Evolutionary conservation across 192 early-diverging fungal genomes (phyloP), one percentile per base, ranked within the genome.

Genomic region (Coemansia sp.): DNA sequence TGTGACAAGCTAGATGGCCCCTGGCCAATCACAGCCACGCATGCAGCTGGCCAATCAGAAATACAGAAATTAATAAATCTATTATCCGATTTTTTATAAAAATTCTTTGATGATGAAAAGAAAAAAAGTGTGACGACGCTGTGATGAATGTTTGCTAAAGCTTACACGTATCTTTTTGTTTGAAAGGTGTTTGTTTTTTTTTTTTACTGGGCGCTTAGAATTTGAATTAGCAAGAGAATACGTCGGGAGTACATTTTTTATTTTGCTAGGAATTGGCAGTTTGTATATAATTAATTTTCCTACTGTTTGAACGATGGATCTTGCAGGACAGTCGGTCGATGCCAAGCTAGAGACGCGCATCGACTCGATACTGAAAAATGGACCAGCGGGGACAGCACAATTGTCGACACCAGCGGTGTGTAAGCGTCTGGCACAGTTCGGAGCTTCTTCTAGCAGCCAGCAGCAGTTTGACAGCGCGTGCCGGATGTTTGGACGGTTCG

Each of bases 401-500:
- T 36, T 67, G 4, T 63, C 70, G 16, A 67, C 78, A 8, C 34
- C 56, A 5, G 73, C 63, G 4, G 56, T 80, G 16, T 69, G 73
- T 63, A 68, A 66, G 51, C 65, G 78, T 8, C 70, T 81, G 20
- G 64, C 62, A 31, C 78, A 76, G 70, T 81, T 81, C 55, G 74
- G 57, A 4, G 18, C 32, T 17, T 54, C 52, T 8, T 63, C 78
- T 2, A 31, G 18, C 31, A 64, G 61, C 22, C 42, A 67, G 6
- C 49, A 60, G 48, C 63, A 73, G 50, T 81, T 81, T 25, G 73
- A 81, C n/a, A 56, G 34, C n/a, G 67, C 70, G 3, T 81, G 78
- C 64, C 54, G 52, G 51, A 81, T 70, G 70, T 81, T 81, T 73
- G 78, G 73, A 0, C 73, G 78, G 22, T 76, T 81, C 52, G 78